phyloP scores from a whole-genome alignment of 768 basidiomycete genomes.

The Postia placenta region DNA sequence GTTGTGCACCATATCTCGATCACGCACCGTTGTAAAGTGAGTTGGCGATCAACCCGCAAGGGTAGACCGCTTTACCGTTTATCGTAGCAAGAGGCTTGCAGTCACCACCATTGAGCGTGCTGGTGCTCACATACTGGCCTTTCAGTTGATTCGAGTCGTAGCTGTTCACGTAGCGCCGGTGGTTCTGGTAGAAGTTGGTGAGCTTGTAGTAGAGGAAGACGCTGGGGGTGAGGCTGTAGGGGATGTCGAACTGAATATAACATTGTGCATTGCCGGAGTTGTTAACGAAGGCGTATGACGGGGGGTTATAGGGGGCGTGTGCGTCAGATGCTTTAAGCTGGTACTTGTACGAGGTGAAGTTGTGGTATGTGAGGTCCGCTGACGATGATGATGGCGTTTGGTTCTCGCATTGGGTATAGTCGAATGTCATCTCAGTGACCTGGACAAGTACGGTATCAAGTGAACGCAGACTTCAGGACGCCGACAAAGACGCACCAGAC shows the following conservation, averaged over 20 bases:
- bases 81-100: slow-evolving; percentile 77
- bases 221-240: slow-evolving; percentile 62
- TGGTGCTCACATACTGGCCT: slow-evolving; percentile 52
- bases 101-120: slow-evolving; percentile 57
- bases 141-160: slow-evolving; percentile 78
- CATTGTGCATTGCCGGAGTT: slow-evolving; percentile 54
- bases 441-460: slow-evolving; percentile 26
- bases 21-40: slow-evolving; percentile 87
- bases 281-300: slow-evolving; percentile 73
- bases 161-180: slow-evolving; percentile 95
- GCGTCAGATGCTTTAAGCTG: slow-evolving; percentile 58
- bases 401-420: slow-evolving; percentile 91
- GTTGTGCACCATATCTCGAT: no score
- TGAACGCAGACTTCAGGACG: background rate
- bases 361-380: slow-evolving; percentile 32
- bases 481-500: slow-evolving; percentile 37
- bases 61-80: slow-evolving; percentile 65
- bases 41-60: slow-evolving; percentile 97
- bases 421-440: slow-evolving; percentile 90
- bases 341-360: slow-evolving; percentile 66
- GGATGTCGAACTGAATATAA: slow-evolving; percentile 75
- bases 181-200: slow-evolving; percentile 97
- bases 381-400: slow-evolving; percentile 33
- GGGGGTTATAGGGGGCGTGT: slow-evolving; percentile 39
- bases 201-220: slow-evolving; percentile 96